A percentile compares a stretch with the other conserved stretches of the same genome.
These are phyloP conservation scores for Klebsormidium nitens DNA, from an alignment of 139 green algal genomes.

Conservation along the genomic window DNA sequence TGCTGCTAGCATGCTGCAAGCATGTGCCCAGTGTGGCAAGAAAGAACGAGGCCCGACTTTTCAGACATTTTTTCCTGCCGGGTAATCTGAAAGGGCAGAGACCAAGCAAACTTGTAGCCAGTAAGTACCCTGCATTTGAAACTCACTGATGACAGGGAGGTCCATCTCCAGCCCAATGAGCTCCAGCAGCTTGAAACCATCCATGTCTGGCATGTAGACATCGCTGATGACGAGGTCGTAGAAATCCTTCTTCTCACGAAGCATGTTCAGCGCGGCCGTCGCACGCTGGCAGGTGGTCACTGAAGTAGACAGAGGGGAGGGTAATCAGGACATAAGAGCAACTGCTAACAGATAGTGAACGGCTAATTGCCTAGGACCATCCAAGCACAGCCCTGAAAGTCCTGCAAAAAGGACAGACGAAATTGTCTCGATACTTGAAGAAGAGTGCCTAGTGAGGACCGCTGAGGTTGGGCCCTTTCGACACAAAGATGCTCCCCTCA, in stretches of 20 bases:
- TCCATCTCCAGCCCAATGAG: slow-evolving; percentile 85
- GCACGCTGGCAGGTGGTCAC: slow-evolving; percentile 25
- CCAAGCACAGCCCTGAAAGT: background rate
- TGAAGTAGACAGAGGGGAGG: slow-evolving; percentile 5
- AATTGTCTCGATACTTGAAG: background rate
- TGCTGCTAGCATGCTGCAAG: too few relatives aligned
- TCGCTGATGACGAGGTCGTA: slow-evolving; percentile 95
- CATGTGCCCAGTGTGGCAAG: too few relatives aligned
- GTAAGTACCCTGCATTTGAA: too few relatives aligned
- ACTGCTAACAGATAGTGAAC: background rate
- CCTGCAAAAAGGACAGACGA: background rate
- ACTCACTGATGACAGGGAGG: slow-evolving; percentile 92
- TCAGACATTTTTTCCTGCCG: too few relatives aligned
- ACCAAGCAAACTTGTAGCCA: too few relatives aligned
- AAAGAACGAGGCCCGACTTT: too few relatives aligned
- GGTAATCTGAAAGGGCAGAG: too few relatives aligned
- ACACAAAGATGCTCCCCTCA: too few relatives aligned
- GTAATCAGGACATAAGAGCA: background rate
- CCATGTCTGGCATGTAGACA: slow-evolving; percentile 98
- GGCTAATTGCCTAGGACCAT: background rate
- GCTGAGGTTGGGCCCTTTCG: too few relatives aligned
- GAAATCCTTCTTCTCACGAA: slow-evolving; percentile 32
- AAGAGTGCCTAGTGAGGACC: too few relatives aligned
- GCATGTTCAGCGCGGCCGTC: background rate
- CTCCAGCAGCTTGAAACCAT: slow-evolving; percentile 93